These are phyloP conservation scores for Zostera marina DNA, from an alignment of 116 monocot species.

Conservation along the genomic window DNA sequence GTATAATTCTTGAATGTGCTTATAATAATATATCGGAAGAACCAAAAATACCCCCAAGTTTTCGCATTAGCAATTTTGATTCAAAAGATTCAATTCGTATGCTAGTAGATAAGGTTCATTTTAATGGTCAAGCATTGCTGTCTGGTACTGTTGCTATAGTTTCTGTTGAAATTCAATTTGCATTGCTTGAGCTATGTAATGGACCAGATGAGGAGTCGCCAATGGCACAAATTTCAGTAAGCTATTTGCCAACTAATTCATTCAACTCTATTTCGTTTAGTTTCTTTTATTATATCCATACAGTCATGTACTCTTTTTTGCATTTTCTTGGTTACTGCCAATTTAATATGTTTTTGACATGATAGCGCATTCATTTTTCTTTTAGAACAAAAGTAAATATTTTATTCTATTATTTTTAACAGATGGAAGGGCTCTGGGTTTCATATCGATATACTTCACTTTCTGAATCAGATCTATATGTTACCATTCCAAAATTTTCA, in stretches of 20 bases:
- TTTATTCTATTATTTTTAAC: conserved; percentile 3
- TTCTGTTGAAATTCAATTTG: conserved; percentile 58
- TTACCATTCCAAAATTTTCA: conserved; percentile 79
- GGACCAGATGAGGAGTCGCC: conserved; percentile 64
- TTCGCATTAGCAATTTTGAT: conserved; percentile 31
- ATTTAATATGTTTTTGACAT: background rate
- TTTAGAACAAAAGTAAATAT: background rate
- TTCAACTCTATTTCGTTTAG: background rate
- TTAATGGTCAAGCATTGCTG: conserved; percentile 54
- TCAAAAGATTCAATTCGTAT: conserved; percentile 76
- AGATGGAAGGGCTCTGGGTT: conserved; percentile 94
- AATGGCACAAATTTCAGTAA: conserved; percentile 79
- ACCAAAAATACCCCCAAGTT: conserved; percentile 79
- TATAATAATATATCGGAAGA: conserved; percentile 66
- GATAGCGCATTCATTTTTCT: background rate
- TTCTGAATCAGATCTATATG: conserved; percentile 68
- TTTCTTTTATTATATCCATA: background rate
- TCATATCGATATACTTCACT: conserved; percentile 74
- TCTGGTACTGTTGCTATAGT: conserved; percentile 44
- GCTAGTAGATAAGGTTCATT: conserved; percentile 83
- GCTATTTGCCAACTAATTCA: conserved; percentile 5
- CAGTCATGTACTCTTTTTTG: background rate
- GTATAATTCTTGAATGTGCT: conserved; percentile 64
- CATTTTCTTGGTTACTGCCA: background rate
- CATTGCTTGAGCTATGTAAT: conserved; percentile 65